Evolutionary conservation across 805 yeast species (phyloP), one percentile per base, ranked within the genome.

Genomic region (Ogataea methanolica): DNA sequence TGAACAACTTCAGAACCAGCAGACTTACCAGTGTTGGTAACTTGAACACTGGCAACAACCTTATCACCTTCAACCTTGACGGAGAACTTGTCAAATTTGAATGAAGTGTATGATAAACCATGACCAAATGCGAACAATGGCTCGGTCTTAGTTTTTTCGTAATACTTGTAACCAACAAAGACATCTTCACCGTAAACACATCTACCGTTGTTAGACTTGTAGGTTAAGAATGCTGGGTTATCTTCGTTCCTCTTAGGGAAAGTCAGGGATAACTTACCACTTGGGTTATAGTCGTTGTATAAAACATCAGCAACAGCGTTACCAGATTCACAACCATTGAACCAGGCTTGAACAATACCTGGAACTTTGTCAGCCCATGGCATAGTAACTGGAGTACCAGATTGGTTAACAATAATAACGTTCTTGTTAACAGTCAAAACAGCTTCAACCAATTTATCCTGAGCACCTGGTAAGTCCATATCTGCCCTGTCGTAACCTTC

Each of bases 121-220:
- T 62, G 71, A 5, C 87, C 87, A 62, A 82, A 83, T 39, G 85
- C 82, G 69, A 74, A 82, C 42, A 74, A 67, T 5, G 77, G 80
- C 26, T 70, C 69, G 38, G 62, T 65, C 51, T 74, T 70, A 35
- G 67, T 59, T 61, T 75, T 76, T 56, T 82, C 86, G 62, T 78
- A 83, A 66, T 66, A 79, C 49, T 80, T 68, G 68, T 82, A 81
- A 19, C 87, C 88, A 44, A 82, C 78, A 60, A 71, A 82, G 41
- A 82, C 76, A 57, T 81, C 85, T 61, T 83, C 88, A 49, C 87
- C 85, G 55, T 82, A 83, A 46, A 75, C 56, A 33, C 74, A 78
- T 44, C 74, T 65, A 39, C 85, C 85, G 57, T 71, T 71, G 56
- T 74, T 75, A 9, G 81, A 67, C 31, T 67, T 66, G 66, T 67